These are phyloP conservation scores for Salix udensis DNA, from an alignment of 345 rosid species.

Conservation along the genomic window DNA sequence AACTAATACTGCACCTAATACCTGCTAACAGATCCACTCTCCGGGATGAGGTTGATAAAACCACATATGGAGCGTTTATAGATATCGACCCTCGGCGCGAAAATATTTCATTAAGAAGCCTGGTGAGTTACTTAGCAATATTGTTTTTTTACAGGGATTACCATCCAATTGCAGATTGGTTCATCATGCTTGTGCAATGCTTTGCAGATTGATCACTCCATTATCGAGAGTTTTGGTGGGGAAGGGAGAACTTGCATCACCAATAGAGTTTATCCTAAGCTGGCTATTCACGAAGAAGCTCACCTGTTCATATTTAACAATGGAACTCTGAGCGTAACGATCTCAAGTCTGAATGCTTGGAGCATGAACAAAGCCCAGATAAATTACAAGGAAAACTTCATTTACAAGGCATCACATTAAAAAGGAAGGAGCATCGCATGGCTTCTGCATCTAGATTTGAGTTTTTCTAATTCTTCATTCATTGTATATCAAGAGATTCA, in stretches of 20 bases:
- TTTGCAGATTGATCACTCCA: constrained; percentile 37
- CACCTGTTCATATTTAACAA: constrained; percentile 30
- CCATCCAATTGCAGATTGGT: no score
- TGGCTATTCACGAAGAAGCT: constrained; percentile 18
- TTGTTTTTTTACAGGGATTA: no score
- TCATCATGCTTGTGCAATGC: no score
- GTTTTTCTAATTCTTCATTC: no score
- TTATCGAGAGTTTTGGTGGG: constrained; percentile 34
- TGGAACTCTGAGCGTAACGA: constrained; percentile 36
- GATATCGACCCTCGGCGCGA: constrained; percentile 39
- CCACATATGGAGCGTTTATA: constrained; percentile 51
- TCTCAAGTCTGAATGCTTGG: constrained; percentile 52
- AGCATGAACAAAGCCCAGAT: constrained; percentile 53
- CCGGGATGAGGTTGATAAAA: constrained; percentile 35
- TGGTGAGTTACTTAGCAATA: constrained; percentile 17
- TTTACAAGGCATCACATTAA: no score
- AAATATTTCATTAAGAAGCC: constrained; percentile 37
- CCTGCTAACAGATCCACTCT: constrained; percentile 44
- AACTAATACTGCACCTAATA: neutral
- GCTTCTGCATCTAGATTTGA: no score
- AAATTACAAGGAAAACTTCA: no score
- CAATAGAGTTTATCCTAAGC: constrained; percentile 30
- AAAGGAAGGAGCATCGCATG: no score
- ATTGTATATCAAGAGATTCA: no score
- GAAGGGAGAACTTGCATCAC: constrained; percentile 34